These are phyloP conservation scores for Candida neerlandica DNA, from an alignment of 1,139 yeast species.

Conservation along the genomic window DNA sequence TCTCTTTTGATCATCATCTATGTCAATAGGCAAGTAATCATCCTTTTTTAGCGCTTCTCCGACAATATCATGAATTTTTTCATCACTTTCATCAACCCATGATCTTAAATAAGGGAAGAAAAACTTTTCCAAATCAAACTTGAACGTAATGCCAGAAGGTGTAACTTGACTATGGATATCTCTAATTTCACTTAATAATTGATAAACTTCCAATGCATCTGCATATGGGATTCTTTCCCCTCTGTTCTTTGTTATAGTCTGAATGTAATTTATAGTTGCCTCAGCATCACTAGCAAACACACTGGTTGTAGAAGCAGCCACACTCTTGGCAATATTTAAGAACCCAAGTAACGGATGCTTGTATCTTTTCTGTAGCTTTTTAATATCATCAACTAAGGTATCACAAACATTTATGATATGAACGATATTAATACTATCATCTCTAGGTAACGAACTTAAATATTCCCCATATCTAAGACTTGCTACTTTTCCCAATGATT, in stretches of 20 bases:
- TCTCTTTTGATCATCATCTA: constrained; percentile 38
- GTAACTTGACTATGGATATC: constrained; percentile 55
- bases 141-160: constrained; percentile 38
- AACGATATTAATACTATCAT: constrained; percentile 54
- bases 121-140: constrained; percentile 59
- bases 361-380: constrained; percentile 59
- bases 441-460: constrained; percentile 60
- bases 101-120: constrained; percentile 60
- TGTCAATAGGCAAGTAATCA: constrained; percentile 54
- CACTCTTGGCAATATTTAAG: constrained; percentile 55
- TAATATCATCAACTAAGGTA: constrained; percentile 52
- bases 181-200: constrained; percentile 56
- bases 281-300: constrained; percentile 67
- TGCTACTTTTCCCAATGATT: constrained; percentile 52
- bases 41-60: constrained; percentile 59
- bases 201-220: constrained; percentile 65
- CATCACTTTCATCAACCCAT: constrained; percentile 59
- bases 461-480: constrained; percentile 62
- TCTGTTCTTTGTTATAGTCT: constrained; percentile 40
- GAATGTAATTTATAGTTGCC: constrained; percentile 60
- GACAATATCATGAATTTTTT: constrained; percentile 52
- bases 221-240: constrained; percentile 50
- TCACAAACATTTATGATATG: constrained; percentile 67
- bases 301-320: constrained; percentile 58
- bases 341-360: constrained; percentile 63